Evolutionary conservation across 176 grass and related monocot species (phyloP).

Genomic region (Musa schizocarpa): DNA sequence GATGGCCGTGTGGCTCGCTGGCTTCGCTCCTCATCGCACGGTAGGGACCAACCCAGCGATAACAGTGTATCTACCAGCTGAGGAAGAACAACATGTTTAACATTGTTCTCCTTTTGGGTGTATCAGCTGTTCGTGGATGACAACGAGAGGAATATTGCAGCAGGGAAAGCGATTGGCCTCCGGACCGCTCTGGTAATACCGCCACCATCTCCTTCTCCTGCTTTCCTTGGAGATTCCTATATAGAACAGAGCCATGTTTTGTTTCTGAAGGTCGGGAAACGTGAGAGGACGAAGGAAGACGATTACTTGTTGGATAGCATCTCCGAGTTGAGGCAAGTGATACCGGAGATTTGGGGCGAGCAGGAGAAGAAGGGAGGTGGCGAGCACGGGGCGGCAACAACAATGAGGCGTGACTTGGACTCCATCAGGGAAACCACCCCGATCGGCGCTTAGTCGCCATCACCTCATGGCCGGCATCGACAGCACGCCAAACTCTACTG

Average conservation of each 20-base stretch:
- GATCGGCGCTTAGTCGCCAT: neutral
- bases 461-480: neutral
- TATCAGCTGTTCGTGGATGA: conserved; percentile 87
- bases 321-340: conserved; percentile 29
- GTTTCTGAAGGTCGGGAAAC: conserved; percentile 59
- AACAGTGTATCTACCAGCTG: too few relatives aligned
- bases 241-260: too few relatives aligned
- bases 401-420: neutral
- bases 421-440: neutral
- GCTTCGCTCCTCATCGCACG: conserved; percentile 50
- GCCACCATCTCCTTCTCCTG: too few relatives aligned
- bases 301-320: conserved; percentile 67
- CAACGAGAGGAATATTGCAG: conserved; percentile 87
- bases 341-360: conserved; percentile 59
- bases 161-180: conserved; percentile 67
- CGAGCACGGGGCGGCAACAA: neutral
- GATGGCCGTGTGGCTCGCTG: conserved; percentile 34
- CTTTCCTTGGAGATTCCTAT: neutral
- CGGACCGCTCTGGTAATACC: conserved; percentile 53
- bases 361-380: neutral
- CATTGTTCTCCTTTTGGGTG: neutral
- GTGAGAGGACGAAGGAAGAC: conserved; percentile 48
- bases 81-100: too few relatives aligned
- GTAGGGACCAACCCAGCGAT: neutral
- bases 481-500: neutral